Percentiles rank a stretch among this genome's conserved stretches.
These are phyloP conservation scores for Moniliophthora roreri DNA, from an alignment of 1,284 basidiomycete species.

Conservation along the genomic window DNA sequence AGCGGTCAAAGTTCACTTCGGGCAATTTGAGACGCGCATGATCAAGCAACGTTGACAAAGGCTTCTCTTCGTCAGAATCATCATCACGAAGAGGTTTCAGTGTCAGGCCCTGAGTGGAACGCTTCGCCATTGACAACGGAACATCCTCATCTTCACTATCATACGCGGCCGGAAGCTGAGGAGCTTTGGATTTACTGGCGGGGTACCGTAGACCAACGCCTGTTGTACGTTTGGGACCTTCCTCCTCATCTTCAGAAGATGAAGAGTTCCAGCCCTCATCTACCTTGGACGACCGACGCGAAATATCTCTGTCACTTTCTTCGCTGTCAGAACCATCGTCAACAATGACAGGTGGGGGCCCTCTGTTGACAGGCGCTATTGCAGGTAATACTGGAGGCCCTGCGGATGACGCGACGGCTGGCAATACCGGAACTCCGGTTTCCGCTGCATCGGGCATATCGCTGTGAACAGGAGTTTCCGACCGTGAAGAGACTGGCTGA, in stretches of 20 bases:
- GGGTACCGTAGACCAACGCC: constrained; percentile 54
- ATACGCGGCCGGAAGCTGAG: constrained; percentile 29
- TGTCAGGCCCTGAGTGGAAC: constrained; percentile 43
- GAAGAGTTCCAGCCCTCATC: constrained; percentile 52
- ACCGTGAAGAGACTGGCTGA: not conserved
- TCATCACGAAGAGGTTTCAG: constrained; percentile 23
- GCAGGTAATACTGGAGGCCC: constrained; percentile 56
- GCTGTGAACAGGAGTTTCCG: not conserved
- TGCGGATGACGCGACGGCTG: constrained; percentile 29
- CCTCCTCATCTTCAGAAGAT: constrained; percentile 61
- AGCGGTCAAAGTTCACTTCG: constrained; percentile 42
- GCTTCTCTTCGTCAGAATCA: constrained; percentile 74
- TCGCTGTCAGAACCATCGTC: constrained; percentile 54
- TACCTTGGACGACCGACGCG: constrained; percentile 20
- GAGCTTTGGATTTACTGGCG: constrained; percentile 20
- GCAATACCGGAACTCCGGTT: constrained; percentile 8
- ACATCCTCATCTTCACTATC: constrained; percentile 72
- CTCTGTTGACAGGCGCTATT: constrained; percentile 46
- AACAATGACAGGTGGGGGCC: constrained; percentile 42
- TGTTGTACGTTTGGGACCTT: constrained; percentile 50
- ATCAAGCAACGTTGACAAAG: constrained; percentile 59
- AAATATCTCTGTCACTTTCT: constrained; percentile 40
- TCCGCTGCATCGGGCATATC: not conserved
- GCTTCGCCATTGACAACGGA: constrained; percentile 62
- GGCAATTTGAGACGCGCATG: constrained; percentile 51